phyloP scores from a whole-genome alignment of 2,329 filamentous ascomycete species.

The Ascochyta fabae region DNA sequence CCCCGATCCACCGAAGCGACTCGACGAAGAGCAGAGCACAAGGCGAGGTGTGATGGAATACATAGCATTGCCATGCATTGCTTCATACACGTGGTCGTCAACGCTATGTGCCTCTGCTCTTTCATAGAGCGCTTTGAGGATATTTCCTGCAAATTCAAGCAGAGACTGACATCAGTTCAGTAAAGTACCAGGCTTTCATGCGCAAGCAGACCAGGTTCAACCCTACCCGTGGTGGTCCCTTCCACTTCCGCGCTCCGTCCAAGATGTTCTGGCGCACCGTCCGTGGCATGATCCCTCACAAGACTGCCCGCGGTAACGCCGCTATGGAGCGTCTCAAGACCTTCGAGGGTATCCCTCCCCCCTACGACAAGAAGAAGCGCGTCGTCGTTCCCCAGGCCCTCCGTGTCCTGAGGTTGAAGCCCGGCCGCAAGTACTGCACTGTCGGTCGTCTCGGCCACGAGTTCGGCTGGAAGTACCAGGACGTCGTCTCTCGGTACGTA shows the following conservation, averaged over 20 bases:
- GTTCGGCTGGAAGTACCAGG: constrained; percentile 99
- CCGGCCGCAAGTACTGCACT: constrained; percentile 99
- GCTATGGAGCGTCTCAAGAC: constrained; percentile 99
- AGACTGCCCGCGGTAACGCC: constrained; percentile 96
- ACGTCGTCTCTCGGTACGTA: constrained; percentile 94
- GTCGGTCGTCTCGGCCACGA: constrained; percentile 97
- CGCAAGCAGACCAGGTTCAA: constrained; percentile 99
- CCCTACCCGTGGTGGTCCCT: constrained; percentile 98
- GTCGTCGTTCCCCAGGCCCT: constrained; percentile 99
- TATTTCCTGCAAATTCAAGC: constrained; percentile 36
- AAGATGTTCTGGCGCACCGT: constrained; percentile 99
- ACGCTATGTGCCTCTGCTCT: constrained; percentile 18
- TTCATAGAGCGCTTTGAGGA: constrained; percentile 15
- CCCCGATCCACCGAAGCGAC: constrained; percentile 24
- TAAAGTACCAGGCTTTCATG: constrained; percentile 99
- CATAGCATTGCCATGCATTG: constrained; percentile 11
- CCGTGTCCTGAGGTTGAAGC: constrained; percentile 94
- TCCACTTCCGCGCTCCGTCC: constrained; percentile 99
- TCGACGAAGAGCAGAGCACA: constrained; percentile 25
- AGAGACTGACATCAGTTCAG: constrained; percentile 60
- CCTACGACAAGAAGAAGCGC: constrained; percentile 99
- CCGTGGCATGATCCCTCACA: constrained; percentile 99
- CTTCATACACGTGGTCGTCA: constrained; percentile 14
- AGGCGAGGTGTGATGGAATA: constrained; percentile 16
- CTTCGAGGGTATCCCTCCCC: constrained; percentile 98